These are phyloP conservation scores for Vicia sativa DNA, from an alignment of 306 rosid species.

Conservation along the genomic window DNA sequence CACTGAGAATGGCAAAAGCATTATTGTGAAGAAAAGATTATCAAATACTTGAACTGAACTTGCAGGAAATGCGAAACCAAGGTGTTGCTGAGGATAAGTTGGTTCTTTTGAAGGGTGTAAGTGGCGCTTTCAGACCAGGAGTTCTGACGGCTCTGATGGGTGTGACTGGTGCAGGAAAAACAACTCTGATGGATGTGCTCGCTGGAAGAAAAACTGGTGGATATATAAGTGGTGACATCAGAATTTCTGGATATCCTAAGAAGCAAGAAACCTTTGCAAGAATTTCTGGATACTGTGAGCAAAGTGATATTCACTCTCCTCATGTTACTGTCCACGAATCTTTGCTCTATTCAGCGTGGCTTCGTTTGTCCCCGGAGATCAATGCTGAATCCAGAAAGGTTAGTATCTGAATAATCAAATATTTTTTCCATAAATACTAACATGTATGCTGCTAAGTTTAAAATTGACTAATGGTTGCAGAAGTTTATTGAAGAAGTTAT, in stretches of 20 bases:
- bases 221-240: constrained; percentile 70
- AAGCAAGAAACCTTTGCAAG: constrained; percentile 89
- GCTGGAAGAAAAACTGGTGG: constrained; percentile 94
- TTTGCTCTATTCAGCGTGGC: constrained; percentile 66
- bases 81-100: constrained; percentile 69
- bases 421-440: neutral
- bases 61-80: constrained; percentile 68
- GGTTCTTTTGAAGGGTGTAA: constrained; percentile 71
- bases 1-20: neutral
- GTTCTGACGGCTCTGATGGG: constrained; percentile 96
- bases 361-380: constrained; percentile 56
- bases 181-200: constrained; percentile 91
- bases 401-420: neutral
- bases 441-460: no score
- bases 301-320: constrained; percentile 84
- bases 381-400: constrained; percentile 58
- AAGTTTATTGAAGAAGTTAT: constrained; percentile 67
- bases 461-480: constrained; percentile 39
- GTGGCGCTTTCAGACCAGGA: constrained; percentile 90
- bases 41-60: neutral
- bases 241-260: constrained; percentile 80
- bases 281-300: constrained; percentile 90
- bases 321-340: constrained; percentile 64
- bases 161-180: constrained; percentile 93
- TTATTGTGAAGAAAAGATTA: constrained; percentile 8